Evolutionary conservation across 2,329 filamentous ascomycete species (phyloP).

Genomic region (Hansfordia pulvinata): DNA sequence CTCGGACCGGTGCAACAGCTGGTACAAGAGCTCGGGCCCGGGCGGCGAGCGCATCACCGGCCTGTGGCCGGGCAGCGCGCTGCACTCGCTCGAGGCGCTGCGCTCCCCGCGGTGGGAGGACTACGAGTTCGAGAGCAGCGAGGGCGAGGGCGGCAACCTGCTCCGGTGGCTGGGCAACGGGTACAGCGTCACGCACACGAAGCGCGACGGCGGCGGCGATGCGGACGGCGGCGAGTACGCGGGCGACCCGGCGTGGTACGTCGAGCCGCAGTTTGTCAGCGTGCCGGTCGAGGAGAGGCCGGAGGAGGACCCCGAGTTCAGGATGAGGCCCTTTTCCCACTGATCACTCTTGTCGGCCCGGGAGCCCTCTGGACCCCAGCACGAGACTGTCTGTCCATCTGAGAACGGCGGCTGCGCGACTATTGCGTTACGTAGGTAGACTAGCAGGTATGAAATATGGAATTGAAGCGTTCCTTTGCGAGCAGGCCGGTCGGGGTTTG

Average conservation of each 20-base stretch:
- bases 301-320: constrained; percentile 14
- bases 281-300: constrained; percentile 11
- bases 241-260: constrained; percentile 18
- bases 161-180: constrained; percentile 28
- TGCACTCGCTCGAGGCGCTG: constrained; percentile 28
- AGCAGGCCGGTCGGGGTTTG: no score
- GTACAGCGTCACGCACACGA: constrained; percentile 22
- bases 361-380: no score
- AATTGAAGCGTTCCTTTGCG: no score
- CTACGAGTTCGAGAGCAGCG: constrained; percentile 23
- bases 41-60: constrained; percentile 23
- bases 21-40: constrained; percentile 34
- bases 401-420: no score
- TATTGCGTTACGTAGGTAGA: no score
- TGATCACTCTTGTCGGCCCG: no score
- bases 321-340: constrained; percentile 17
- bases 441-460: no score
- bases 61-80: constrained; percentile 29
- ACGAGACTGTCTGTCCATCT: no score
- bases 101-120: constrained; percentile 30
- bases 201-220: constrained; percentile 11
- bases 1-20: constrained; percentile 32
- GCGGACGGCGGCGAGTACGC: constrained; percentile 6
- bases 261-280: constrained; percentile 13
- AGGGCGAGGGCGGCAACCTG: constrained; percentile 13